Evolutionary conservation across 192 early-diverging fungal species (phyloP).

Genomic region (Linnemannia exigua): DNA sequence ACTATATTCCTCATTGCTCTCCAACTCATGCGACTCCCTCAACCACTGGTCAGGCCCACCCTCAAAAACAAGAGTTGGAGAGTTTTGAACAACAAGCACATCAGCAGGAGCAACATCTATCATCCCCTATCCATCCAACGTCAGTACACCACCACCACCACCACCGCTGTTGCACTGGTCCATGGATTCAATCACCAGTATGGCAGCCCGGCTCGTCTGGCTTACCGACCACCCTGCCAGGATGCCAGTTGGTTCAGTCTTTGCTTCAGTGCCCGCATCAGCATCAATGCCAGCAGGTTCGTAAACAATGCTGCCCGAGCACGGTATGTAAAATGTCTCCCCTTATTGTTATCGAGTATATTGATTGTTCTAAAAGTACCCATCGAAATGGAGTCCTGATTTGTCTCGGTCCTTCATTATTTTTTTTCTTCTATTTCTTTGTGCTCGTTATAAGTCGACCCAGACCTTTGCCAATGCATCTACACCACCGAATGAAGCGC

Average conservation of each 20-base stretch:
- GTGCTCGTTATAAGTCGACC: not conserved
- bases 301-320: not conserved
- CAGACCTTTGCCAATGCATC: not conserved
- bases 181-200: not conserved
- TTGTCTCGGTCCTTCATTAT: no score
- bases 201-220: not conserved
- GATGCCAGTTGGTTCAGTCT: not conserved
- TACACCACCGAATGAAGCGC: not conserved
- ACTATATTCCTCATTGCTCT: not conserved
- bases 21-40: not conserved
- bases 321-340: not conserved
- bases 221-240: not conserved
- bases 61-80: not conserved
- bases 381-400: no score
- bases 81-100: not conserved
- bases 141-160: not conserved
- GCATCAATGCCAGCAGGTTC: not conserved
- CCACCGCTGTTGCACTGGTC: not conserved
- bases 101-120: not conserved
- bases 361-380: not conserved
- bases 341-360: not conserved
- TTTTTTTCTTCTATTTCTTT: not conserved
- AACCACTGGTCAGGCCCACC: not conserved
- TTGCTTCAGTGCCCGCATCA: not conserved
- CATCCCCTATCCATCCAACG: not conserved